Conservation (phyloP, 441 rosid genomes). For the Corymbia calophylla region DNA sequence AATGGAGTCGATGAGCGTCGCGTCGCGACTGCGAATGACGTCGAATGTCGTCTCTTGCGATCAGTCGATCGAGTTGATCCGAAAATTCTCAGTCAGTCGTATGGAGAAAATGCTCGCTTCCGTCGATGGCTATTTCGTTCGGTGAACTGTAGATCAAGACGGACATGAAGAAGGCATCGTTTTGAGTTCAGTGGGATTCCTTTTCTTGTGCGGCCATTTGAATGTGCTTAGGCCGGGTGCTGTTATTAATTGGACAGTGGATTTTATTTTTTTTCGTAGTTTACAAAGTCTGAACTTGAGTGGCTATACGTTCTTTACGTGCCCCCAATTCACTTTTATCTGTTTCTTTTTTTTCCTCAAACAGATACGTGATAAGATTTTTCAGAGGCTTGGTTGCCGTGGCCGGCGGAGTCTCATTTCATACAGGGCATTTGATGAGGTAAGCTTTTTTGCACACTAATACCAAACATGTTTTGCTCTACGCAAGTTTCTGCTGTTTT, state of each 20-base stretch:
- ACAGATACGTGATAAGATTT: conserved; percentile 30
- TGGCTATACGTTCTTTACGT: not conserved
- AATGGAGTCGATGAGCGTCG: not conserved
- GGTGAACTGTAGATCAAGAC: not conserved
- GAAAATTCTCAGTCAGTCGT: not conserved
- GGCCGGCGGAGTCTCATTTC: conserved; percentile 14
- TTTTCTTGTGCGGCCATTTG: not conserved
- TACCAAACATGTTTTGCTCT: not conserved
- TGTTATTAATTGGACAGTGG: not conserved
- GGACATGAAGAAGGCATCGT: not conserved
- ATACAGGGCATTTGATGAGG: conserved; percentile 52
- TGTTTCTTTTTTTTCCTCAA: not conserved
- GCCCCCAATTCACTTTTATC: not conserved
- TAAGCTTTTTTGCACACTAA: not conserved
- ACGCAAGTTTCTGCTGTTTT: not conserved
- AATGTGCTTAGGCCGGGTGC: not conserved
- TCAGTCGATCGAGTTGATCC: not conserved
- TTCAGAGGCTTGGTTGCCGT: conserved; percentile 12
- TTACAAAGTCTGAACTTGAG: not conserved
- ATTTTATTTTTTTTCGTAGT: not conserved
- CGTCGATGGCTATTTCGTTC: not conserved
- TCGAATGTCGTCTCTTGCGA: not conserved
- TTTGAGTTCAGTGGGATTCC: not conserved
- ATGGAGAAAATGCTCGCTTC: not conserved
- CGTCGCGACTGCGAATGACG: not conserved